phyloP scores from a whole-genome alignment of 768 basidiomycete species.

The Tylopilus felleus region DNA sequence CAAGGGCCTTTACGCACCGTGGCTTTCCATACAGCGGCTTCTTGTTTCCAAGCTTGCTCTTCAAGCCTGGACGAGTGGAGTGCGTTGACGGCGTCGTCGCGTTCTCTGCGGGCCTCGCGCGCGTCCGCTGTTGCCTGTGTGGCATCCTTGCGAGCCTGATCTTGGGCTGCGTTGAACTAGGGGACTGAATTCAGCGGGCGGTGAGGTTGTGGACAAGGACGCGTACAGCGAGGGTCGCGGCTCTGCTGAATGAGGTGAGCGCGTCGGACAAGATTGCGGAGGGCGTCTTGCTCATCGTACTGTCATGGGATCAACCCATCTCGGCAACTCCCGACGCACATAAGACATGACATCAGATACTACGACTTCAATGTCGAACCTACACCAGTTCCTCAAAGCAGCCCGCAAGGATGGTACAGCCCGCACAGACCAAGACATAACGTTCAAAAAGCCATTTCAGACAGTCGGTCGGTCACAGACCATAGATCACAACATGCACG shows the following conservation, averaged over 20 bases:
- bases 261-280: constrained; percentile 41
- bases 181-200: neutral
- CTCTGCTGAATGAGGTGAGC: constrained; percentile 38
- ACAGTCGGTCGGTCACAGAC: constrained; percentile 24
- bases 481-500: constrained; percentile 32
- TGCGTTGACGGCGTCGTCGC: constrained; percentile 46
- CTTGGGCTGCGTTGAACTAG: constrained; percentile 55
- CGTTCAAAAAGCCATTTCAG: constrained; percentile 30
- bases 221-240: constrained; percentile 40
- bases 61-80: constrained; percentile 46
- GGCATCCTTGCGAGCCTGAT: constrained; percentile 52
- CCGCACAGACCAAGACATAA: constrained; percentile 15
- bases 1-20: constrained; percentile 39
- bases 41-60: constrained; percentile 46
- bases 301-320: constrained; percentile 11
- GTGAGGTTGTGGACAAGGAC: neutral
- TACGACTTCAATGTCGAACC: neutral
- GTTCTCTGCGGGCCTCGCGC: constrained; percentile 47
- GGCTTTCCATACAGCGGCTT: constrained; percentile 39
- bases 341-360: constrained; percentile 9
- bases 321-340: constrained; percentile 23
- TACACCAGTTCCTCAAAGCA: constrained; percentile 3
- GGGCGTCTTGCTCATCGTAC: constrained; percentile 32
- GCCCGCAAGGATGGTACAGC: too few species aligned
- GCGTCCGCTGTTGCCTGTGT: constrained; percentile 45